Evolutionary conservation across 495 filamentous ascomycete genomes (phyloP), one percentile per base, ranked within the genome.

Genomic region (Penicillium mononematosum): DNA sequence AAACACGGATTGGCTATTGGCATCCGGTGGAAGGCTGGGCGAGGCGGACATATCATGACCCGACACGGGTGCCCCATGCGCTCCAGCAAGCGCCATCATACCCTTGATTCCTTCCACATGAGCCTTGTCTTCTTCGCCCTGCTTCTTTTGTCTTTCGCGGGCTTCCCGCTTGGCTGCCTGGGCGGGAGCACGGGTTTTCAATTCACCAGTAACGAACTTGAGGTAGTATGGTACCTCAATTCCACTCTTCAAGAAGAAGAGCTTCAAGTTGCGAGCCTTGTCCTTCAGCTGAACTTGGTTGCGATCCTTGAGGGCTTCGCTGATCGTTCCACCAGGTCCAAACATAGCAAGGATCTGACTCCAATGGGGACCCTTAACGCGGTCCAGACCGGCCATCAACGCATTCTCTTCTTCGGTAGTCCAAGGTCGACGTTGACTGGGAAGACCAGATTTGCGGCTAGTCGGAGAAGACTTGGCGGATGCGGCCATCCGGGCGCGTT

Each of bases 271-370:
- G 36, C 92, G 81, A 9, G 92, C 92, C 69, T 98, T 98, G 66
- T 98, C 92, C 66, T 97, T 97, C 14, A 97, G 78, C 65, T 97
- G 92, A 0, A 97, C 93, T 67, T 98, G 92, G 48, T 92, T 96
- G 41, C 92, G 85, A 62, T 96, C 93, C 62, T 95, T 96, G 36
- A 98, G 78, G 5, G 90, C 87, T 59, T 94, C 87, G 48, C 87
- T 92, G 51, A 94, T 83, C 4, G 85, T 87, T 5, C 92, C 92
- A 34, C 89, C 89, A 0, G 84, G 82, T 1, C 92, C 92, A 64
- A 92, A 96, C 65, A 98, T 84, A 12, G 86, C 86, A 3, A 98
- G 78, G 36, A 98, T 98, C 67, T 96, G 92, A 59, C 88, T 92
- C 92, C 92, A 98, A 61, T 98, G 93, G 47, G 92, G 92, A 0